Conservation (phyloP, 2,329 filamentous ascomycete species). For the Cladophialophora bantiana region DNA sequence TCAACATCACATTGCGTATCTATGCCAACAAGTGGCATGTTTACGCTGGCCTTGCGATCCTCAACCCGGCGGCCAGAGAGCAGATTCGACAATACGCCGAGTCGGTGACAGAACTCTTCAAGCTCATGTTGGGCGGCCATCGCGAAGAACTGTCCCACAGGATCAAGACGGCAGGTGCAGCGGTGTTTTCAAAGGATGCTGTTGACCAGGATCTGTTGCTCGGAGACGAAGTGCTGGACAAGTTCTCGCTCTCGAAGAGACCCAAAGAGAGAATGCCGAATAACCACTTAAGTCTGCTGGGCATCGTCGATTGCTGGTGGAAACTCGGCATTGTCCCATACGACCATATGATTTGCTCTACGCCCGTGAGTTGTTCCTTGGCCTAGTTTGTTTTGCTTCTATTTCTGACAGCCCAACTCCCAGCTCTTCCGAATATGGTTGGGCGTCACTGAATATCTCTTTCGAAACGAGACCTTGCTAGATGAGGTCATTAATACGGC, state of each 20-base stretch:
- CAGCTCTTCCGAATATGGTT: conserved; percentile 92
- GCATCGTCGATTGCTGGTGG: conserved; percentile 99
- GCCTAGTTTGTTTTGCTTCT: conserved; percentile 17
- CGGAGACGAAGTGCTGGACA: conserved; percentile 80
- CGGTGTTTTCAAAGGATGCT: conserved; percentile 65
- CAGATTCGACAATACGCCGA: conserved; percentile 95
- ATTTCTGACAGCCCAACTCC: conserved; percentile 23
- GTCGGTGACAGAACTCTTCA: conserved; percentile 92
- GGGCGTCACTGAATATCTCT: conserved; percentile 95
- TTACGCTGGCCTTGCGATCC: conserved; percentile 93
- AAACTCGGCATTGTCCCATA: conserved; percentile 92
- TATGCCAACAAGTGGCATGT: conserved; percentile 99
- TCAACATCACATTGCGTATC: conserved; percentile 96
- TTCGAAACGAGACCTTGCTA: conserved; percentile 79
- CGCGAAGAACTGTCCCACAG: conserved; percentile 74
- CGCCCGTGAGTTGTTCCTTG: conserved; percentile 65
- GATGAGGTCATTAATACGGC: conserved; percentile 86
- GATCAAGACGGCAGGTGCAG: conserved; percentile 79
- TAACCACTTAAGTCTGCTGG: conserved; percentile 90
- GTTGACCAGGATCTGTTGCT: conserved; percentile 72
- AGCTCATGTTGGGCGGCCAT: conserved; percentile 91
- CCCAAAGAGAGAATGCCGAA: conserved; percentile 76
- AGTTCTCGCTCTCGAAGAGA: conserved; percentile 79
- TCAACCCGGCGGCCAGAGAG: conserved; percentile 89
- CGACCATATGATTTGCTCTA: conserved; percentile 99